phyloP scores from a whole-genome alignment of 2,329 filamentous ascomycete species.

The Clonostachys rhizophaga region DNA sequence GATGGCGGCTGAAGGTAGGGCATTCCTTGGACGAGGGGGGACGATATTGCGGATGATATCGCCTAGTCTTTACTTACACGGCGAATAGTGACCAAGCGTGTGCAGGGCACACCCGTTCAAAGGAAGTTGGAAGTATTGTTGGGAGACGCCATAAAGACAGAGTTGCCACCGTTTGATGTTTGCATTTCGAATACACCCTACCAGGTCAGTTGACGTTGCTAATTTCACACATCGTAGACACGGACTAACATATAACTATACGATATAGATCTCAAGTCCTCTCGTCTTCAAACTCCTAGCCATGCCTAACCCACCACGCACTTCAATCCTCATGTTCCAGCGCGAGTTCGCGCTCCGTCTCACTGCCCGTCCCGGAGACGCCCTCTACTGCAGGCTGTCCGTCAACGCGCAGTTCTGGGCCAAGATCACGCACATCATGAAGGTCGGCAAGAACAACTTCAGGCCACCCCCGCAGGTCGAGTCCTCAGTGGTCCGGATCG shows the following conservation, averaged over 20 bases:
- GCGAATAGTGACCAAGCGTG: slow-evolving; percentile 54
- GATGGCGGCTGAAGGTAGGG: slow-evolving; percentile 90
- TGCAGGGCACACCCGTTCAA: slow-evolving; percentile 81
- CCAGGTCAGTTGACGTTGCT: slow-evolving; percentile 35
- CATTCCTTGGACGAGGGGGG: slow-evolving; percentile 87
- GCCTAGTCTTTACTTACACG: slow-evolving; percentile 44
- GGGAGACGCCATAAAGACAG: slow-evolving; percentile 83
- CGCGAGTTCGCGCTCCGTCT: slow-evolving; percentile 89
- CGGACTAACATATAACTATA: no score
- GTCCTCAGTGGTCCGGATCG: slow-evolving; percentile 82
- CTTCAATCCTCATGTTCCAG: slow-evolving; percentile 93
- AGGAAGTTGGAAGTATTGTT: slow-evolving; percentile 83
- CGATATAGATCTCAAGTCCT: slow-evolving; percentile 72
- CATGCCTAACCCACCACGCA: slow-evolving; percentile 74
- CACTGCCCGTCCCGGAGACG: slow-evolving; percentile 82
- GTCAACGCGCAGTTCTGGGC: slow-evolving; percentile 92
- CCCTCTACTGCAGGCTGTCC: slow-evolving; percentile 83
- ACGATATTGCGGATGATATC: slow-evolving; percentile 59
- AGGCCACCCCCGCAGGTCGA: slow-evolving; percentile 92
- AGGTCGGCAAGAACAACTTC: slow-evolving; percentile 96
- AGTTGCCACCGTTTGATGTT: slow-evolving; percentile 71
- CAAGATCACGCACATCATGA: slow-evolving; percentile 69
- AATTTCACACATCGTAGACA: no score
- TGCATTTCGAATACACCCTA: slow-evolving; percentile 70
- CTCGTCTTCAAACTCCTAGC: slow-evolving; percentile 87